phyloP scores from a whole-genome alignment of 2,329 filamentous ascomycete species.

The Cucurbitaria berberidis region DNA sequence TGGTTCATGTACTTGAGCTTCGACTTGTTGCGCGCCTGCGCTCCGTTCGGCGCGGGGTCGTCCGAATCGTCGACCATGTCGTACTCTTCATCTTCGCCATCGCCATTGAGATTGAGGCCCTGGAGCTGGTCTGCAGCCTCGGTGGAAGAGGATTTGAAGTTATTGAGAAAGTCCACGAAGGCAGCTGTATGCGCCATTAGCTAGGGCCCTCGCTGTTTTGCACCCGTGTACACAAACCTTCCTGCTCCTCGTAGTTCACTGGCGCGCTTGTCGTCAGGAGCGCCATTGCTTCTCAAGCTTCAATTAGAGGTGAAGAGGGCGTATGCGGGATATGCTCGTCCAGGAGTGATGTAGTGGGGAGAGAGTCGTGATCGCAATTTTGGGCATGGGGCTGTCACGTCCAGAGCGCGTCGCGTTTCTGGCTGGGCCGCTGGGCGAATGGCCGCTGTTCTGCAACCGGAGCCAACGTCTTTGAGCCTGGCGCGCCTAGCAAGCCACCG shows the following conservation, averaged over 20 bases:
- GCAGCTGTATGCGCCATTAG: conserved; percentile 63
- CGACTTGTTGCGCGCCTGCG: conserved; percentile 53
- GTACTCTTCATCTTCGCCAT: conserved; percentile 86
- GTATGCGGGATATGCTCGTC: conserved; percentile 12
- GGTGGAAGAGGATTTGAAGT: conserved; percentile 81
- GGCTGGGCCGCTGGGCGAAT: conserved; percentile 22
- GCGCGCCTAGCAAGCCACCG: not conserved
- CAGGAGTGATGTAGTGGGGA: conserved; percentile 18
- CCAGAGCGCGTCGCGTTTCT: conserved; percentile 27
- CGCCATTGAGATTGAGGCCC: conserved; percentile 83
- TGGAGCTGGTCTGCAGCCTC: conserved; percentile 81
- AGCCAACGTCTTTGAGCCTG: conserved; percentile 20
- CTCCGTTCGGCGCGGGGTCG: conserved; percentile 58
- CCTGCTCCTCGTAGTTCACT: conserved; percentile 87
- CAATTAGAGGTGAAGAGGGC: conserved; percentile 5
- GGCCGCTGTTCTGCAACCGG: conserved; percentile 35
- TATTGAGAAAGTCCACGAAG: conserved; percentile 85
- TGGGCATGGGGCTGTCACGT: conserved; percentile 33
- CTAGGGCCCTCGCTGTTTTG: conserved; percentile 18
- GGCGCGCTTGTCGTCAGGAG: conserved; percentile 78
- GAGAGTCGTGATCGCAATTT: conserved; percentile 31
- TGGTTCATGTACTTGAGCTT: conserved; percentile 88
- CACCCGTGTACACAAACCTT: conserved; percentile 62
- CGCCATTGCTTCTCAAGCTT: conserved; percentile 68
- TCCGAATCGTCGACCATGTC: conserved; percentile 89